Evolutionary conservation across 768 basidiomycete genomes (phyloP).

Genomic region (Gelatoporia subvermispora): DNA sequence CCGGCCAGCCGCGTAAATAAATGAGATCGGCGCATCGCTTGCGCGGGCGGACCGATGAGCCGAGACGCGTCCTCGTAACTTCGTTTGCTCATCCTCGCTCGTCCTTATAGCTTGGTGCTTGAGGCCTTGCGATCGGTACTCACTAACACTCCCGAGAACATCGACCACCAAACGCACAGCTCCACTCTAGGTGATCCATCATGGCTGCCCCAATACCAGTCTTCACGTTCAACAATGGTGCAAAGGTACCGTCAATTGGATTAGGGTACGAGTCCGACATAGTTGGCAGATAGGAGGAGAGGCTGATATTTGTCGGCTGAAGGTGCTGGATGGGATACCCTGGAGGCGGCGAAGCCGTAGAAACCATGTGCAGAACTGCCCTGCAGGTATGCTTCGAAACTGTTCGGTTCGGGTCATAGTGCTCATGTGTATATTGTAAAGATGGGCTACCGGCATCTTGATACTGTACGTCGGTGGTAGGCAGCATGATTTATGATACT

Average conservation of each 20-base stretch:
- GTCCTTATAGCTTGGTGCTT: too few species aligned
- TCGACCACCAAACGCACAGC: too few species aligned
- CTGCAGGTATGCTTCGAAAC: conserved; percentile 8
- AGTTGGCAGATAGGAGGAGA: neutral
- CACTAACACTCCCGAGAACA: too few species aligned
- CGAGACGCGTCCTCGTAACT: too few species aligned
- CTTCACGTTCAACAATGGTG: conserved; percentile 70
- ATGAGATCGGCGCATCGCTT: too few species aligned
- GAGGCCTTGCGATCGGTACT: too few species aligned
- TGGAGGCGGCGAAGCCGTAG: conserved; percentile 46
- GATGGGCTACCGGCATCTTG: conserved; percentile 69
- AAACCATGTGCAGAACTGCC: conserved; percentile 28
- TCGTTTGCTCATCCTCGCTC: too few species aligned
- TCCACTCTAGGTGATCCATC: too few species aligned
- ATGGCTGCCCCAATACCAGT: conserved; percentile 13
- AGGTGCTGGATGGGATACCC: conserved; percentile 78
- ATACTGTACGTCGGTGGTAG: conserved; percentile 34
- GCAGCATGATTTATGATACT: neutral
- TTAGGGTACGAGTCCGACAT: conserved; percentile 35
- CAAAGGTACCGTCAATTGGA: conserved; percentile 69
- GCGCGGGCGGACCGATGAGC: too few species aligned
- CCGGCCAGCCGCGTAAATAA: too few species aligned
- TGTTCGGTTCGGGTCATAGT: conserved; percentile 26
- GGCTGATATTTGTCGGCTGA: neutral
- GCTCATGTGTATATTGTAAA: conserved; percentile 44